Evolutionary conservation across 176 grass and related monocot genomes (phyloP).

Genomic region (Tuctoria greenei): DNA sequence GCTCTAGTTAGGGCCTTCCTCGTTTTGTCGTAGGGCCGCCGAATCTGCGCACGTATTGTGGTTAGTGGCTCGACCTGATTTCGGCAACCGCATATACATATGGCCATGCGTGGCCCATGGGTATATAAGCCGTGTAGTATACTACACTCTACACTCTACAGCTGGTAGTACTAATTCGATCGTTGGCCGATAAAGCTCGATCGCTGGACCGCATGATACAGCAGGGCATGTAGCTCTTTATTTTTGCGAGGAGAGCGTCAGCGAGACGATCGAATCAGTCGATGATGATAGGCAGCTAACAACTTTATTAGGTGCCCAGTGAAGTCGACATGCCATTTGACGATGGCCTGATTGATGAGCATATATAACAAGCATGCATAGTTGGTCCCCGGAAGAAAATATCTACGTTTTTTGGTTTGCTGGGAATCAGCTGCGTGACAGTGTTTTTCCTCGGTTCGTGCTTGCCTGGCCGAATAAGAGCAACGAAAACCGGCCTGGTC

Average conservation of each 20-base stretch:
- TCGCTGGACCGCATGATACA: neutral
- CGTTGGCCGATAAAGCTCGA: neutral
- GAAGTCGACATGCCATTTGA: too few relatives aligned
- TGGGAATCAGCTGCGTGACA: too few relatives aligned
- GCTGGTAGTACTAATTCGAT: neutral
- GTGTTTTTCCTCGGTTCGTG: too few relatives aligned
- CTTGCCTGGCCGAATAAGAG: too few relatives aligned
- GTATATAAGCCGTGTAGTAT: neutral
- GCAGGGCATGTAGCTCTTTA: too few relatives aligned
- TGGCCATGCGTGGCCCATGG: too few relatives aligned
- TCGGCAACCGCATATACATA: neutral
- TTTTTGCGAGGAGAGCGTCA: neutral
- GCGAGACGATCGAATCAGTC: neutral
- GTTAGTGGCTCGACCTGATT: neutral
- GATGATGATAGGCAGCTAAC: neutral
- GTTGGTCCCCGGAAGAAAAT: too few relatives aligned
- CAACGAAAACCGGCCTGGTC: neutral
- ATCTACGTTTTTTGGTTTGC: too few relatives aligned
- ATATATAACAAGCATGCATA: too few relatives aligned
- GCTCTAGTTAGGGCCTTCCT: too few relatives aligned
- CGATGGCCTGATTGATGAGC: too few relatives aligned
- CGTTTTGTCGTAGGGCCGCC: neutral
- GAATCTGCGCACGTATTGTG: neutral
- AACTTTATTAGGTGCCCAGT: too few relatives aligned
- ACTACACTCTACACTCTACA: neutral